A percentile compares a stretch with the other conserved stretches of the same genome.
phyloP scores from a whole-genome alignment of 169 alveolate genomes.

The Theileria annulata region DNA sequence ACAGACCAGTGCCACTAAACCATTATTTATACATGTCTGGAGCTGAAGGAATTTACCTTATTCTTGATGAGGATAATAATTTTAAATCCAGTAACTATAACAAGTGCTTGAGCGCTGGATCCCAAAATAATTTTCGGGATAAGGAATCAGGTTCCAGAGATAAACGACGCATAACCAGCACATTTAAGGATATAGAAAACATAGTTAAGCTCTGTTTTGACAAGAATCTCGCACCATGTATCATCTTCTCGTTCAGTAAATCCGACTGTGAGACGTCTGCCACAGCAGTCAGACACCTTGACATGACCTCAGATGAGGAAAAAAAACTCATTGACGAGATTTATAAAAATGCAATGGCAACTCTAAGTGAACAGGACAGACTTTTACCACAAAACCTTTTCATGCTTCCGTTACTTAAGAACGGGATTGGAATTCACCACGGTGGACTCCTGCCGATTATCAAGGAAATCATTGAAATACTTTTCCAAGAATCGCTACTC shows the following conservation, averaged over 20 bases:
- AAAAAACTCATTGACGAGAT: conserved; percentile 90
- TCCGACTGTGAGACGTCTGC: conserved; percentile 97
- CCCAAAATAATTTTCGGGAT: conserved; percentile 15
- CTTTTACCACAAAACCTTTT: conserved; percentile 90
- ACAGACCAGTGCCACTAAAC: conserved; percentile 97
- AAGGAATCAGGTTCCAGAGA: conserved; percentile 35
- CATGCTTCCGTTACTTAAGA: conserved; percentile 88
- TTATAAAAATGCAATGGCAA: conserved; percentile 94
- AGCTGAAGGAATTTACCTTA: conserved; percentile 91
- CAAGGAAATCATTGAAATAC: conserved; percentile 95
- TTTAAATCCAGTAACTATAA: conserved; percentile 78
- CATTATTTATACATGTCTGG: conserved; percentile 95
- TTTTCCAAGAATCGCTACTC: conserved; percentile 93
- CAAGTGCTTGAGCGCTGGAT: conserved; percentile 54
- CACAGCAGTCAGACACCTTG: conserved; percentile 80
- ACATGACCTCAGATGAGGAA: conserved; percentile 79
- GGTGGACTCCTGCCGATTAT: conserved; percentile 97
- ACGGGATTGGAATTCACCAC: conserved; percentile 98
- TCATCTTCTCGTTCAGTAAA: conserved; percentile 96
- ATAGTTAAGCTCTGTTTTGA: conserved; percentile 91
- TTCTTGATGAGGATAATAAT: conserved; percentile 92
- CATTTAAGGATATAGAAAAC: conserved; percentile 86
- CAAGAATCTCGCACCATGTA: conserved; percentile 91
- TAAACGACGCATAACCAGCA: conserved; percentile 45
- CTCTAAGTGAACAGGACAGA: conserved; percentile 95